Evolutionary conservation across 2,329 filamentous ascomycete genomes (phyloP).

Genomic region (Fusarium illudens): DNA sequence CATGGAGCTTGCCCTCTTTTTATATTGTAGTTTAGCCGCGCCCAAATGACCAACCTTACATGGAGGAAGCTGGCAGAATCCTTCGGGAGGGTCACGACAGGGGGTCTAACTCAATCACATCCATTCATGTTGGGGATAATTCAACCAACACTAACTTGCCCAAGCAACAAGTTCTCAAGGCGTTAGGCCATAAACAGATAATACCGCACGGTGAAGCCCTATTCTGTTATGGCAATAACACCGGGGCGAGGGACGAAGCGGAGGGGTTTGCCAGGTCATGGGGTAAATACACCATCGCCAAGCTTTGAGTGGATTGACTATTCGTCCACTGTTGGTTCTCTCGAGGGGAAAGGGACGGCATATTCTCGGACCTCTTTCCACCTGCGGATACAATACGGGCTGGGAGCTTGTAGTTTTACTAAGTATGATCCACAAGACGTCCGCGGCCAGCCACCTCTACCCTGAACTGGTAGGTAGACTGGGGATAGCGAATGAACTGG

Average conservation of each 20-base stretch:
- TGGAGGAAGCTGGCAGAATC: background rate
- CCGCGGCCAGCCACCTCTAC: background rate
- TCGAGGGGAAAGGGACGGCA: background rate
- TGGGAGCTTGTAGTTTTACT: background rate
- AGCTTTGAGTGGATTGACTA: background rate
- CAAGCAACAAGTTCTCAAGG: background rate
- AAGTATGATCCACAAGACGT: background rate
- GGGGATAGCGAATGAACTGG: background rate
- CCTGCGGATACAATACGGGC: background rate
- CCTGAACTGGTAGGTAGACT: no score
- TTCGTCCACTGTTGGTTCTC: background rate
- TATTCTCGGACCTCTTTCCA: background rate
- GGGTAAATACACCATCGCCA: background rate
- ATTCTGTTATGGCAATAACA: no score
- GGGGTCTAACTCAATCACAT: background rate
- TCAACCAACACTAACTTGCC: background rate
- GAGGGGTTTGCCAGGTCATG: no score
- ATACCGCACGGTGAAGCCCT: no score
- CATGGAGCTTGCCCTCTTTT: background rate
- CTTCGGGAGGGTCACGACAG: background rate
- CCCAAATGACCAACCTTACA: no score
- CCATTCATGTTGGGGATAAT: background rate
- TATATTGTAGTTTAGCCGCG: background rate
- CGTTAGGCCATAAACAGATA: no score
- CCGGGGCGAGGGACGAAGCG: no score